These are phyloP conservation scores for Malassezia caprae DNA, from an alignment of 1,284 basidiomycete species.

Conservation along the genomic window DNA sequence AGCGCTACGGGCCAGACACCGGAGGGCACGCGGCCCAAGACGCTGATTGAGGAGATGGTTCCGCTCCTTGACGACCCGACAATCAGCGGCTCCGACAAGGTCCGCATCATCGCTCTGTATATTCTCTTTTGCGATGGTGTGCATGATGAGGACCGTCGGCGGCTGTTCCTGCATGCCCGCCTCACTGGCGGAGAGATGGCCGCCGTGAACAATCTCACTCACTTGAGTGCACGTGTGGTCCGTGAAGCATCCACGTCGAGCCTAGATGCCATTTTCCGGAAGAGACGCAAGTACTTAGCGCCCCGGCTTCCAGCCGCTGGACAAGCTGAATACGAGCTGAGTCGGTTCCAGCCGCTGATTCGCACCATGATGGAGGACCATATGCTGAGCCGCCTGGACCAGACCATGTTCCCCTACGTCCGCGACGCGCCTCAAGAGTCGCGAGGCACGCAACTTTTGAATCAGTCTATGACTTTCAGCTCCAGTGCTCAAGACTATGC, in stretches of 20 bases:
- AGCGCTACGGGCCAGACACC: constrained; percentile 42
- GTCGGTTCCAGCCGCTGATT: constrained; percentile 78
- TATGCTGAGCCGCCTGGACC: constrained; percentile 65
- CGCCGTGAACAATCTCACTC: constrained; percentile 74
- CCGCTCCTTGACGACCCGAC: constrained; percentile 77
- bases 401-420: constrained; percentile 74
- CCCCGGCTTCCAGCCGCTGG: constrained; percentile 29
- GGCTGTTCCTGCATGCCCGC: constrained; percentile 92
- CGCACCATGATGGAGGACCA: constrained; percentile 85
- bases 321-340: constrained; percentile 81
- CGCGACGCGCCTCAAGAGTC: constrained; percentile 65
- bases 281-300: constrained; percentile 63
- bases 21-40: constrained; percentile 38
- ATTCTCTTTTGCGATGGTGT: constrained; percentile 93
- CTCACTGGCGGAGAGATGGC: constrained; percentile 82
- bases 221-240: constrained; percentile 72
- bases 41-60: constrained; percentile 93
- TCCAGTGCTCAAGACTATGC: constrained; percentile 8
- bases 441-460: background rate
- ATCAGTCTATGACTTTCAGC: background rate
- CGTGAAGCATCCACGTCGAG: constrained; percentile 52
- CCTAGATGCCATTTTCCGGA: constrained; percentile 49
- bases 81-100: constrained; percentile 64
- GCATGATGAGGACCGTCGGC: constrained; percentile 85
- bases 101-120: constrained; percentile 90